phyloP scores from a whole-genome alignment of 1,284 basidiomycete genomes.

The Hypsizygus ulmarius region DNA sequence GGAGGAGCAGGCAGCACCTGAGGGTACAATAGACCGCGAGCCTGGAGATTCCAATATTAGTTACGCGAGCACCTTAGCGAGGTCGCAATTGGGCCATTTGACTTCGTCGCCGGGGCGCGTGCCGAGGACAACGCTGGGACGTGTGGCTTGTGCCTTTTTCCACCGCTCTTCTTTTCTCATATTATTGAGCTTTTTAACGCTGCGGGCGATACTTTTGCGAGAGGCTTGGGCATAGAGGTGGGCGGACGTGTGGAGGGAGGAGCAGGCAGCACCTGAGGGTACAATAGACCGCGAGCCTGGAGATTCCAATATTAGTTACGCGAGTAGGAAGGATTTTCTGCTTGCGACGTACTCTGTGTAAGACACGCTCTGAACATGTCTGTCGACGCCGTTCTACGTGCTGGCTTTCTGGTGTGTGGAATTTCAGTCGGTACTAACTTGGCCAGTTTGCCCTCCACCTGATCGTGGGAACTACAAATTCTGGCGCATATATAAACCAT shows the following conservation, averaged over 20 bases:
- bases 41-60: conserved; percentile 25
- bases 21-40: conserved; percentile 44
- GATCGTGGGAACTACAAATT: conserved; percentile 23
- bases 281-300: conserved; percentile 44
- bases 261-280: conserved; percentile 38
- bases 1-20: conserved; percentile 33
- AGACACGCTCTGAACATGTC: conserved; percentile 37
- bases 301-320: neutral
- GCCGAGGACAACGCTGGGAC: conserved; percentile 74
- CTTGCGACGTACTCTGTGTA: conserved; percentile 27
- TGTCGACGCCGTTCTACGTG: neutral
- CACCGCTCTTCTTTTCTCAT: conserved; percentile 45
- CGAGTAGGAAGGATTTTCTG: neutral
- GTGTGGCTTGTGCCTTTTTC: conserved; percentile 39
- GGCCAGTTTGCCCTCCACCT: conserved; percentile 17
- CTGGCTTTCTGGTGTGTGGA: neutral
- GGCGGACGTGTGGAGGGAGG: conserved; percentile 56
- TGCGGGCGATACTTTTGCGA: conserved; percentile 33
- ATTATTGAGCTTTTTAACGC: conserved; percentile 51
- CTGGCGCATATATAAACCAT: conserved; percentile 25
- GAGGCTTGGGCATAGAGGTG: conserved; percentile 38
- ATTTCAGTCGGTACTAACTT: neutral
- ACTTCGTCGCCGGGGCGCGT: conserved; percentile 56
- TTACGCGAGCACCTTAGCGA: neutral
- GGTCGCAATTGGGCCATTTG: conserved; percentile 55